phyloP scores from a whole-genome alignment of 2,329 filamentous ascomycete species.

The Fusarium mexicanum region DNA sequence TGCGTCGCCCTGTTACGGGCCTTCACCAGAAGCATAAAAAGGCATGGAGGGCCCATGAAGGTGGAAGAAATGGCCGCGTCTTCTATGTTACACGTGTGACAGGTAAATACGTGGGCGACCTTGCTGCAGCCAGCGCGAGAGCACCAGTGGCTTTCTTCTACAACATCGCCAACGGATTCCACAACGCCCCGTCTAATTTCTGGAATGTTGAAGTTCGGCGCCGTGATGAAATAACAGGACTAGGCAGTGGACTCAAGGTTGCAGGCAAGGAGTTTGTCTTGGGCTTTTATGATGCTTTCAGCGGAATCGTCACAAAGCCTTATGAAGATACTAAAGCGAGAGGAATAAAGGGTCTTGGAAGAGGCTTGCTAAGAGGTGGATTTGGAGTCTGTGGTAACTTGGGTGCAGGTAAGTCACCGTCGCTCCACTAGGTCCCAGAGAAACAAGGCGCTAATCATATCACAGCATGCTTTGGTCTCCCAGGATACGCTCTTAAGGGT shows the following conservation, averaged over 20 bases:
- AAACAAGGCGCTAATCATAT: neutral
- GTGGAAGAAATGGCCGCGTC: slow-evolving; percentile 39
- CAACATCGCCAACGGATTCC: slow-evolving; percentile 76
- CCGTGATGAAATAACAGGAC: slow-evolving; percentile 72
- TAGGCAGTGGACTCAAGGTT: slow-evolving; percentile 67
- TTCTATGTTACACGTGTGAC: slow-evolving; percentile 51
- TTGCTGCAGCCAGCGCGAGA: slow-evolving; percentile 69
- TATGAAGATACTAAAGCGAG: slow-evolving; percentile 70
- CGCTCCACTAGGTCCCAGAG: too few species aligned
- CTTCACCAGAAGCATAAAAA: slow-evolving; percentile 37
- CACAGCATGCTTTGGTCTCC: slow-evolving; percentile 53
- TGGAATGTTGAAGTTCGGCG: slow-evolving; percentile 69
- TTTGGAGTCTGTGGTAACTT: slow-evolving; percentile 56
- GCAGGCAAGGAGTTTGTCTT: slow-evolving; percentile 72
- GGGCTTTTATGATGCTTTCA: slow-evolving; percentile 74
- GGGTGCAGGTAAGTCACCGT: slow-evolving; percentile 48
- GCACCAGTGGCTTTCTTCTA: slow-evolving; percentile 75
- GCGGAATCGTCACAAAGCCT: slow-evolving; percentile 72
- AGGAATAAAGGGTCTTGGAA: slow-evolving; percentile 68
- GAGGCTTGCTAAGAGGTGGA: slow-evolving; percentile 61
- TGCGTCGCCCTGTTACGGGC: slow-evolving; percentile 23
- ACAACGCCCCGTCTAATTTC: slow-evolving; percentile 75
- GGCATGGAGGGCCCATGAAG: slow-evolving; percentile 40
- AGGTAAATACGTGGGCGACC: slow-evolving; percentile 65
- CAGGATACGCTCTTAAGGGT: slow-evolving; percentile 64